Evolutionary conservation across 2,329 filamentous ascomycete genomes (phyloP).

Genomic region (Arthrobotrys musiformis): DNA sequence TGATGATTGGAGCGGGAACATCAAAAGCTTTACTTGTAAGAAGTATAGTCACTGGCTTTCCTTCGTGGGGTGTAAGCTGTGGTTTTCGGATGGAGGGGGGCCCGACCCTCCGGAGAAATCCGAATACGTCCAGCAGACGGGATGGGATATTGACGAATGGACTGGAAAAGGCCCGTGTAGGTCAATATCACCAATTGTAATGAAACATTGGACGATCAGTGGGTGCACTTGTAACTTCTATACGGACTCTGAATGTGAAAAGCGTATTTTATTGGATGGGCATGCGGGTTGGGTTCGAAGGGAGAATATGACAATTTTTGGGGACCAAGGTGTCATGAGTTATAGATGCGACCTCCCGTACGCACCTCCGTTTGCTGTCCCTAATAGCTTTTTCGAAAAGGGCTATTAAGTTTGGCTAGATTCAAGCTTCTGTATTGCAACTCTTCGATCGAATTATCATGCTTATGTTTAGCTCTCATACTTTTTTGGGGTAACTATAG

Average conservation of each 20-base stretch:
- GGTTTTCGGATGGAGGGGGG: background rate
- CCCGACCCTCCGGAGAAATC: background rate
- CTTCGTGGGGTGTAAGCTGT: background rate
- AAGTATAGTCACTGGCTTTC: background rate
- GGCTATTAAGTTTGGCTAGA: background rate
- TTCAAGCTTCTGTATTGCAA: background rate
- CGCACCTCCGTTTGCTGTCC: background rate
- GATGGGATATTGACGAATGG: background rate
- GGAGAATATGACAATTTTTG: background rate
- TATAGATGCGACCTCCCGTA: background rate
- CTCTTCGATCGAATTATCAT: too few species aligned
- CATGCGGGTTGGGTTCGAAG: background rate
- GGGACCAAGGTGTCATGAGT: background rate
- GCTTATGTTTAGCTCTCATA: too few species aligned
- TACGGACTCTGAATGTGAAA: background rate
- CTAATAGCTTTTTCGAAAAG: background rate
- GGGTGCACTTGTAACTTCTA: background rate
- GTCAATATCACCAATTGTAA: background rate
- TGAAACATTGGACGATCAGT: background rate
- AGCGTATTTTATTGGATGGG: background rate
- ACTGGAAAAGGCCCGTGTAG: background rate
- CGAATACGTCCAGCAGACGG: background rate
- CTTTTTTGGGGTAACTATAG: too few species aligned
- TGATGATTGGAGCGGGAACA: background rate
- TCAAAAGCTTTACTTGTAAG: background rate